These are phyloP conservation scores for Mortierella sp. DNA, from an alignment of 371 early-diverging fungal genomes.

Conservation along the genomic window DNA sequence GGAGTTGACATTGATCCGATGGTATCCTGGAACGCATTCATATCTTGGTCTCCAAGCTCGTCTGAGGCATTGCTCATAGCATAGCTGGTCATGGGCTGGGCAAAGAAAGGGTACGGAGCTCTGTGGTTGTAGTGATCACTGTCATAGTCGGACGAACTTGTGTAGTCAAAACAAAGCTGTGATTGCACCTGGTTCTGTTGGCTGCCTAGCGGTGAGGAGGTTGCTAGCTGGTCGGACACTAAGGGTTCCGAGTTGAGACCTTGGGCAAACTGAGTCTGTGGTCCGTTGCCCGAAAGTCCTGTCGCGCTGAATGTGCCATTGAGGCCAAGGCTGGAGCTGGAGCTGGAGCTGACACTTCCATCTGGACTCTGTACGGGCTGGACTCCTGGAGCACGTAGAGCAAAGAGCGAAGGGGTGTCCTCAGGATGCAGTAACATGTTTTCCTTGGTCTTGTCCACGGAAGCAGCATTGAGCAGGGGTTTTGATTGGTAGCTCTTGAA, in stretches of 20 bases:
- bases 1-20: neutral
- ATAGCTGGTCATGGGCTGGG: conserved; percentile 19
- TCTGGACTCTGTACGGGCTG: conserved; percentile 23
- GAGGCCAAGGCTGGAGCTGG: conserved; percentile 23
- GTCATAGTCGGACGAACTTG: conserved; percentile 45
- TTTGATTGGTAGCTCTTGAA: conserved; percentile 18
- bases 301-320: conserved; percentile 14
- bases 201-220: conserved; percentile 7
- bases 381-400: conserved; percentile 8
- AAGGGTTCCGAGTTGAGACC: conserved; percentile 6
- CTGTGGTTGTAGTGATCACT: conserved; percentile 35
- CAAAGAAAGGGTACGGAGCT: conserved; percentile 17
- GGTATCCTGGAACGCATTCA: conserved; percentile 1
- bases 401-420: conserved; percentile 5
- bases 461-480: conserved; percentile 12
- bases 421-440: conserved; percentile 2
- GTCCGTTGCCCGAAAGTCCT: conserved; percentile 7
- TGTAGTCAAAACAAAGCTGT: conserved; percentile 35
- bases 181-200: conserved; percentile 19
- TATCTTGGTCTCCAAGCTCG: conserved; percentile 19
- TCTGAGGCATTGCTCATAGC: conserved; percentile 32
- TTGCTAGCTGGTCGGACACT: conserved; percentile 4
- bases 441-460: conserved; percentile 21
- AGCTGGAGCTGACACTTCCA: conserved; percentile 9
- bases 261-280: conserved; percentile 1